Percentiles rank a stretch among this genome's conserved stretches.
phyloP scores from a whole-genome alignment of 2,329 filamentous ascomycete species.

The Pochonia chlamydosporia region DNA sequence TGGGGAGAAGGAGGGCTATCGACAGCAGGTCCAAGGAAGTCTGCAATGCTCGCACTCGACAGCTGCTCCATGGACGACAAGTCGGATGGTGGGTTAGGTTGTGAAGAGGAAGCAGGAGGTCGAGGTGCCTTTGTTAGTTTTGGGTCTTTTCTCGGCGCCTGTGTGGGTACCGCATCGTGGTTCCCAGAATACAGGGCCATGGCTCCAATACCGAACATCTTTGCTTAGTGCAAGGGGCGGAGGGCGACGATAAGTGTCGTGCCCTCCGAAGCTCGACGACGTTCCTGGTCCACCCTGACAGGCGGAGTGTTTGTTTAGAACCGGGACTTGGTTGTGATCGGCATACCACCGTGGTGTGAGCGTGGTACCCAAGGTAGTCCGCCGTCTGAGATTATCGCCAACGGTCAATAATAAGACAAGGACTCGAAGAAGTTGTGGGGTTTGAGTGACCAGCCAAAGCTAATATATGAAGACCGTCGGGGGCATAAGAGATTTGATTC shows the following conservation, averaged over 20 bases:
- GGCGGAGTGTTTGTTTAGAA: constrained; percentile 8
- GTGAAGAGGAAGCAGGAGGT: constrained; percentile 6
- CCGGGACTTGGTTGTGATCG: constrained; percentile 4
- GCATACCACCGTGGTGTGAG: constrained; percentile 2
- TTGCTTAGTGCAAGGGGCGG: constrained; percentile 10
- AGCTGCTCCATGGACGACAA: constrained; percentile 14
- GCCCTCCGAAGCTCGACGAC: constrained; percentile 9
- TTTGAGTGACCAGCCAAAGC: constrained; percentile 7
- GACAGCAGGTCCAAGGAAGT: constrained; percentile 51
- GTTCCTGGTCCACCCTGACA: constrained; percentile 5
- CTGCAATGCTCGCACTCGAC: constrained; percentile 21
- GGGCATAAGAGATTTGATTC: constrained; percentile 3
- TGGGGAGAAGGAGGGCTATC: constrained; percentile 58
- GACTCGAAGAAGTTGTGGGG: constrained; percentile 4
- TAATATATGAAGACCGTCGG: constrained; percentile 5
- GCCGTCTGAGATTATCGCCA: constrained; percentile 2
- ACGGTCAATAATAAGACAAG: background rate
- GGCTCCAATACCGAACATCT: constrained; percentile 13
- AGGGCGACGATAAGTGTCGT: constrained; percentile 10
- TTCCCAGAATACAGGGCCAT: constrained; percentile 21
- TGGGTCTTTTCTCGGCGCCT: constrained; percentile 5
- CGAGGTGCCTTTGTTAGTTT: constrained; percentile 4
- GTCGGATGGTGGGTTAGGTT: constrained; percentile 8
- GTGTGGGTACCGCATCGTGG: constrained; percentile 14
- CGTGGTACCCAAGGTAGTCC: constrained; percentile 1